Evolutionary conservation across 78 protist species (phyloP).

Genomic region (Andalucia godoyi): DNA sequence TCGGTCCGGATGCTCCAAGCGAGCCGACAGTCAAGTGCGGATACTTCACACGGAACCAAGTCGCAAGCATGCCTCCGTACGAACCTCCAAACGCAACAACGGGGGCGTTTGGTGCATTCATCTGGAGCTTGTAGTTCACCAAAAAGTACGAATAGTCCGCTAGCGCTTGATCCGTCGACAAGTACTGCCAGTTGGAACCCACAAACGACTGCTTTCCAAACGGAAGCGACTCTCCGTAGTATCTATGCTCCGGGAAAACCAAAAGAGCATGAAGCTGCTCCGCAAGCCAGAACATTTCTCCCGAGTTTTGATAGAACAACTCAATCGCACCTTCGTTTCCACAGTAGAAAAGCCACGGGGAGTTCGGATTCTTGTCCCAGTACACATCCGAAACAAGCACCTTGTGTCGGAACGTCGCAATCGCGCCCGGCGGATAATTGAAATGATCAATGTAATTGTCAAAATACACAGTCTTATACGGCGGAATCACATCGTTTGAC

Average conservation of each 20-base stretch:
- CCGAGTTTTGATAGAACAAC: constrained; percentile 54
- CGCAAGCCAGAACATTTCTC: constrained; percentile 26
- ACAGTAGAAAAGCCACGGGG: constrained; percentile 67
- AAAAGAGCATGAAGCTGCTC: constrained; percentile 37
- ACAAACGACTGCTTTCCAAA: constrained; percentile 25
- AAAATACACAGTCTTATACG: too few species aligned
- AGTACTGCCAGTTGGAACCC: not conserved
- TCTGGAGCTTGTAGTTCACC: constrained; percentile 12
- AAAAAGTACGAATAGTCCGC: constrained; percentile 23
- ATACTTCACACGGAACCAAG: constrained; percentile 34
- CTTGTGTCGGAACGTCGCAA: too few species aligned
- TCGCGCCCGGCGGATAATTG: too few species aligned
- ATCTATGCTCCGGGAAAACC: constrained; percentile 64
- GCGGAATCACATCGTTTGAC: too few species aligned
- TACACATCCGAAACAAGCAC: too few species aligned
- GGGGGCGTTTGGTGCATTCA: constrained; percentile 19
- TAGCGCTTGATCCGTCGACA: constrained; percentile 31
- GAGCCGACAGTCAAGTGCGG: constrained; percentile 16
- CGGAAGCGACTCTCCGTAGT: constrained; percentile 51
- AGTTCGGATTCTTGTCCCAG: too few species aligned
- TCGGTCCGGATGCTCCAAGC: constrained; percentile 10
- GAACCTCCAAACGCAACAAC: constrained; percentile 43
- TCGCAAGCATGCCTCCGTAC: constrained; percentile 40
- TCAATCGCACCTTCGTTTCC: constrained; percentile 80
- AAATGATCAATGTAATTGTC: too few species aligned